These are phyloP conservation scores for Berkeleyomyces rouxiae DNA, from an alignment of 2,329 filamentous ascomycete species.

Conservation along the genomic window DNA sequence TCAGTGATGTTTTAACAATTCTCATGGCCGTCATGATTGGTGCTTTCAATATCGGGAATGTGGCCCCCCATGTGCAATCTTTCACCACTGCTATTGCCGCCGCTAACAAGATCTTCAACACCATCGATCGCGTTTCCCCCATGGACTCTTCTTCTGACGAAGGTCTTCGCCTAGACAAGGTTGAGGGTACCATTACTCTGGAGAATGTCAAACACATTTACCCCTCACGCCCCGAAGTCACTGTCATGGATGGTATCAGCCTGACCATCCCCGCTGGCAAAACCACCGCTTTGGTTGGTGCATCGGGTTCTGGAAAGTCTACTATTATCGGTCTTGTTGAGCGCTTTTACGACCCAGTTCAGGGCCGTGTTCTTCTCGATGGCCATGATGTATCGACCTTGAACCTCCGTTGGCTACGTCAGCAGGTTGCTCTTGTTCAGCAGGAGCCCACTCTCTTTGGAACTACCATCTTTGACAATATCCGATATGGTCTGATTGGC, in stretches of 20 bases:
- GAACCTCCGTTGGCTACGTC: conserved; percentile 79
- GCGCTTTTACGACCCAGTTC: conserved; percentile 82
- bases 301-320: conserved; percentile 86
- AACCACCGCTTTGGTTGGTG: conserved; percentile 81
- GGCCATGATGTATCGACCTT: conserved; percentile 64
- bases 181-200: conserved; percentile 67
- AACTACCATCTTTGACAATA: conserved; percentile 79
- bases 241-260: conserved; percentile 70
- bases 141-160: conserved; percentile 55
- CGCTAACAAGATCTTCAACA: conserved; percentile 80
- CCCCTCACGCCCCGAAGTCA: conserved; percentile 77
- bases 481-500: conserved; percentile 77
- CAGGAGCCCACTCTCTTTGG: conserved; percentile 87
- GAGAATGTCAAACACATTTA: conserved; percentile 83
- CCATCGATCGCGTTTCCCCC: conserved; percentile 76
- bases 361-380: conserved; percentile 63
- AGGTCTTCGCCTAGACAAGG: conserved; percentile 55
- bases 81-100: conserved; percentile 73
- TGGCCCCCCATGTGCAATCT: conserved; percentile 70
- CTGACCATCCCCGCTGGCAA: conserved; percentile 75
- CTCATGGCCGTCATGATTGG: conserved; percentile 86
- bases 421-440: conserved; percentile 81
- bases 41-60: conserved; percentile 76
- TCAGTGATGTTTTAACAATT: conserved; percentile 65
- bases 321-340: conserved; percentile 89